Base-by-base conservation (phyloP, 305 asterid genomes). In the Caryopteris hybrid region DNA sequence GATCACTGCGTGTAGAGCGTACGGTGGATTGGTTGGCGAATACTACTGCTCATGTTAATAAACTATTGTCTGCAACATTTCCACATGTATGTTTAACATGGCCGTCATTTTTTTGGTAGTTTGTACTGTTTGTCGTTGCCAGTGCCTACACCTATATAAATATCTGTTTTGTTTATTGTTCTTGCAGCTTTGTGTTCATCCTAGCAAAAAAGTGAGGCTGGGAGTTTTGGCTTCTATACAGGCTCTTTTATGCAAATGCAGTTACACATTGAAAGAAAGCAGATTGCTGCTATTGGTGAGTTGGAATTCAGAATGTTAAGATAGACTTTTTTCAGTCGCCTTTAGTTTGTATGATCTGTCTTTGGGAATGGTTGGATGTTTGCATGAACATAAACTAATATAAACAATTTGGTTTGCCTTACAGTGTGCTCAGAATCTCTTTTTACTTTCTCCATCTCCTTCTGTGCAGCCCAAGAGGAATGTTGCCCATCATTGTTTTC, bases 241-340 rank as follows among this genome's bases (percentile, higher is more conserved):
- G 82, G 86, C 80, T 29, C 89, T 94, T 38, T 70, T 94, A 61
- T 60, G 81, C 70, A 86, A 83, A 69, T 89, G 95, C 84, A 79
- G 78, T 73, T 70, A 55, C 79, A 73, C 95, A 8, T 76, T 94
- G 83, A 84, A 75, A 83, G 89, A 84, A 67, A 91, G 92, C 92
- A 87, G 95, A 81, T 73, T 81, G 74, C 80, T 88, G 87, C 90
- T 94, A 81, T 82, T 94, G 98, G 99, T 94, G 78, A 89, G 96
- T 64, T 76, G 43, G 61, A 55, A 73, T 60, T 60, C 71, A 52
- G 74, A 78, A 62, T 34, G 23, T 34, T 47, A 27, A 27, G 6
- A 31, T 54, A 41, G 52, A 18, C 64, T 48, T 31, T 51, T 73
- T 55, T 73, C 66, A 45, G 63, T 67, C 63, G 39, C 75, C 56